phyloP scores from a whole-genome alignment of 805 yeast genomes.

The Saccharomyces mikatae region DNA sequence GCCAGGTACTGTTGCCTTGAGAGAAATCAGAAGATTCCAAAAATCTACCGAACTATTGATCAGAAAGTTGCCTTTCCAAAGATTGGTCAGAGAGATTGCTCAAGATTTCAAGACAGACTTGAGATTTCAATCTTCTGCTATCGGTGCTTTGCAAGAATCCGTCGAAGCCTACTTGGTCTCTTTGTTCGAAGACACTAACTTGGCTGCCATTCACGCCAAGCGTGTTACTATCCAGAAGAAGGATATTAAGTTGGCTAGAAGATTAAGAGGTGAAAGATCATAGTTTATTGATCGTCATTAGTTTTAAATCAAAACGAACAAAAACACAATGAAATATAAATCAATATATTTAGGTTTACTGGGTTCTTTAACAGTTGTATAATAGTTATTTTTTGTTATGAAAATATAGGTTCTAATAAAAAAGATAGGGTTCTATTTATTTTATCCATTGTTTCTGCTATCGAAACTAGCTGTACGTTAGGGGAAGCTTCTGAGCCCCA shows the following conservation, averaged over 20 bases:
- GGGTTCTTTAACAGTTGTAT: background rate
- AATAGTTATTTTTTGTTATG: background rate
- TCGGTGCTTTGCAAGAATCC: conserved; percentile 96
- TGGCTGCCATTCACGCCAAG: conserved; percentile 98
- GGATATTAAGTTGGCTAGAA: conserved; percentile 95
- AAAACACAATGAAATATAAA: background rate
- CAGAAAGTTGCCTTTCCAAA: conserved; percentile 95
- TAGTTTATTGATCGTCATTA: conserved; percentile 28
- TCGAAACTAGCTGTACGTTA: background rate
- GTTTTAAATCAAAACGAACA: background rate
- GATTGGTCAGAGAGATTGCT: conserved; percentile 93
- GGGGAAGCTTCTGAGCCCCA: background rate
- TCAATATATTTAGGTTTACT: background rate
- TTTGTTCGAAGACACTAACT: conserved; percentile 93
- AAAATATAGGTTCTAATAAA: background rate
- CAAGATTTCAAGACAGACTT: conserved; percentile 88
- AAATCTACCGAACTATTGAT: conserved; percentile 90
- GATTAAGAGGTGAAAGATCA: conserved; percentile 95
- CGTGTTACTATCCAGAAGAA: conserved; percentile 98
- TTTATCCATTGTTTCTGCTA: background rate
- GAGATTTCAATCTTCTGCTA: conserved; percentile 95
- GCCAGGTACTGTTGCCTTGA: conserved; percentile 95
- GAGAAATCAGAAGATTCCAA: conserved; percentile 97
- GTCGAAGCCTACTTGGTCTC: conserved; percentile 97
- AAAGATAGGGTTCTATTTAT: background rate